Percentiles rank a stretch among this genome's conserved stretches.
phyloP scores from a whole-genome alignment of 257 asterid species.

The Plectranthus barbatus region DNA sequence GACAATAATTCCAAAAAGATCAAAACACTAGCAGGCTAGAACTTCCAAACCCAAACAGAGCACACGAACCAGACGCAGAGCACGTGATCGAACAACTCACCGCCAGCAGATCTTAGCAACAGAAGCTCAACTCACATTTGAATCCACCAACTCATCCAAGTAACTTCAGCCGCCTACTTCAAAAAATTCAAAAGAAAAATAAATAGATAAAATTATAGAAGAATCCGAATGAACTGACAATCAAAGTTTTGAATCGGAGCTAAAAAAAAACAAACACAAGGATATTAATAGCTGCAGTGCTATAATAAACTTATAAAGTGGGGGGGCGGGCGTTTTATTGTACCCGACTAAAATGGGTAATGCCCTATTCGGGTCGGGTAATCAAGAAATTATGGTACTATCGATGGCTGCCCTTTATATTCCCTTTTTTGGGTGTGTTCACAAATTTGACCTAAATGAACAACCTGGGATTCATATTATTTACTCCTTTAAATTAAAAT shows the following conservation, averaged over 20 bases:
- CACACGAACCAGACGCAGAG: constrained; percentile 8
- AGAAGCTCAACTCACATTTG: constrained; percentile 45
- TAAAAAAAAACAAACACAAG: constrained; percentile 8
- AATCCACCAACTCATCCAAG: constrained; percentile 26
- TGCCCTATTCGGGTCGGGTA: constrained; percentile 12
- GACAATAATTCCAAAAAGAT: neutral
- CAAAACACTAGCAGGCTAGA: neutral
- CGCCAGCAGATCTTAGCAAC: constrained; percentile 57
- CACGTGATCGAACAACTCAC: constrained; percentile 45
- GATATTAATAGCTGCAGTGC: constrained; percentile 16
- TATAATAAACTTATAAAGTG: constrained; percentile 9
- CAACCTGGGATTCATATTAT: constrained; percentile 11
- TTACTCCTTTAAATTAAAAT: too few species aligned
- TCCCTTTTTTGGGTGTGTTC: constrained; percentile 2
- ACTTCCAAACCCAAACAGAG: constrained; percentile 15
- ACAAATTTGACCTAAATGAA: constrained; percentile 9
- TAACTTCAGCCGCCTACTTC: constrained; percentile 11
- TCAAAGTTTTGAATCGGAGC: constrained; percentile 16
- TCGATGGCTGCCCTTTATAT: too few species aligned
- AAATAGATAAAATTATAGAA: neutral
- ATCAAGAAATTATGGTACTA: constrained; percentile 15
- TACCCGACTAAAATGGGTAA: constrained; percentile 8
- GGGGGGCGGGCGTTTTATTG: constrained; percentile 48
- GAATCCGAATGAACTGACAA: neutral
- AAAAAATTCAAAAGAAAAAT: neutral